phyloP scores from a whole-genome alignment of 2,329 filamentous ascomycete species.

The Tolypocladium pustulatum region DNA sequence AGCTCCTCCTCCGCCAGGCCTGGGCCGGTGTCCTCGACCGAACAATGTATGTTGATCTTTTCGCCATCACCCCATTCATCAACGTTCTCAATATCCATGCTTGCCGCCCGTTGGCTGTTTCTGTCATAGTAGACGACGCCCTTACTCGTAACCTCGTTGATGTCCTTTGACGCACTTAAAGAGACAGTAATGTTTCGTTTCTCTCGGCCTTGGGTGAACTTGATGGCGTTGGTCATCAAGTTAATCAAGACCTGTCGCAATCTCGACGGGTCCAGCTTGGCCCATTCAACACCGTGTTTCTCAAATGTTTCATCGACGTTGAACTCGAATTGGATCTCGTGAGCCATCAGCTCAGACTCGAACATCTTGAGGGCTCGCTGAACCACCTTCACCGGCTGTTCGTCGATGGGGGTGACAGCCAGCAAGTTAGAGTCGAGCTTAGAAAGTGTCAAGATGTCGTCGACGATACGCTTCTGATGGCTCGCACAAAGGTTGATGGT shows the following conservation, averaged over 20 bases:
- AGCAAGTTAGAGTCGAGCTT: constrained; percentile 63
- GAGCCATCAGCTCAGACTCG: constrained; percentile 61
- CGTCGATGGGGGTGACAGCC: constrained; percentile 58
- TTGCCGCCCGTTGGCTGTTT: constrained; percentile 21
- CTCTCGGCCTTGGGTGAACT: constrained; percentile 52
- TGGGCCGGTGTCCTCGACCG: constrained; percentile 63
- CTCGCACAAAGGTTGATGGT: constrained; percentile 72
- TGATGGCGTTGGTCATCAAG: constrained; percentile 58
- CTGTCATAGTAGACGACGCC: constrained; percentile 38
- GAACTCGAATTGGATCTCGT: constrained; percentile 62
- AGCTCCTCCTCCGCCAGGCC: constrained; percentile 54
- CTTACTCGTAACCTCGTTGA: constrained; percentile 27
- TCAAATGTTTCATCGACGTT: constrained; percentile 57
- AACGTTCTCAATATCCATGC: constrained; percentile 36
- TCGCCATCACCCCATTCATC: constrained; percentile 64
- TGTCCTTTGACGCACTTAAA: constrained; percentile 50
- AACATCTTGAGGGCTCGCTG: constrained; percentile 68
- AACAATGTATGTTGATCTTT: constrained; percentile 60
- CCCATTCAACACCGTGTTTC: constrained; percentile 56
- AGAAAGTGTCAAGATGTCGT: constrained; percentile 55
- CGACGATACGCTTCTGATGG: constrained; percentile 65
- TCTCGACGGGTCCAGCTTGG: constrained; percentile 64
- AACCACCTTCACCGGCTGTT: constrained; percentile 58
- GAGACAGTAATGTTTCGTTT: constrained; percentile 51
- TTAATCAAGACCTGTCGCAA: constrained; percentile 69